Percentiles rank a stretch among this genome's conserved stretches.
Conservation (phyloP, 345 rosid species). For the Linum tenue region DNA sequence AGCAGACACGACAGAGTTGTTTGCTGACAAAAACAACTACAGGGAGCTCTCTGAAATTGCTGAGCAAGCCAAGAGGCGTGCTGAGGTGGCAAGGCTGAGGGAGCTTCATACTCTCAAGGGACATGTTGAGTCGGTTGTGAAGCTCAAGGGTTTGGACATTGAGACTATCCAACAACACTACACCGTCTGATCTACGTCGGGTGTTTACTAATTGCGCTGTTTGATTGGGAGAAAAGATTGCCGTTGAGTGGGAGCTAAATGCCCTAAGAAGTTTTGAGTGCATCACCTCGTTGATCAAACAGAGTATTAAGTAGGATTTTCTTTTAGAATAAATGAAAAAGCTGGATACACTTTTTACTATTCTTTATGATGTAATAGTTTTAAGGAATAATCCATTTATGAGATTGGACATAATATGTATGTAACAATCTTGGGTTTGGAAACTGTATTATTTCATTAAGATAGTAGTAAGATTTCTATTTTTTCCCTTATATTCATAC, state of each 20-base stretch:
- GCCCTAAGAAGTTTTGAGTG: slow-evolving; percentile 3
- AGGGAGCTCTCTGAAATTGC: slow-evolving; percentile 73
- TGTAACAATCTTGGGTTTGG: slow-evolving; percentile 1
- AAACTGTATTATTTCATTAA: slow-evolving; percentile 4
- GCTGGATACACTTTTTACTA: neutral
- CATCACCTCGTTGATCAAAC: neutral
- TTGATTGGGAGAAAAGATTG: slow-evolving; percentile 22
- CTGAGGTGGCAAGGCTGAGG: slow-evolving; percentile 88
- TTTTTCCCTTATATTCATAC: neutral
- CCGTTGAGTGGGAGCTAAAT: neutral
- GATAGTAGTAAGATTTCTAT: neutral
- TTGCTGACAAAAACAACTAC: slow-evolving; percentile 50
- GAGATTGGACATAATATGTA: slow-evolving; percentile 11
- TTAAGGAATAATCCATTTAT: slow-evolving; percentile 18
- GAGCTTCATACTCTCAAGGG: slow-evolving; percentile 90
- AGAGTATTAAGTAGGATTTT: neutral
- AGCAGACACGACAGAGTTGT: slow-evolving; percentile 37
- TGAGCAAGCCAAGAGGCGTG: slow-evolving; percentile 83
- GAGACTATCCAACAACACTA: slow-evolving; percentile 83
- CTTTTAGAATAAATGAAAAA: neutral
- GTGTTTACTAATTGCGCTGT: slow-evolving; percentile 17
- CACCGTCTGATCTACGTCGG: slow-evolving; percentile 44
- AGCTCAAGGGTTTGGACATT: slow-evolving; percentile 84
- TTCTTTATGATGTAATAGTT: neutral
- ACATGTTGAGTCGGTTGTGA: slow-evolving; percentile 88